Evolutionary conservation across 2,329 filamentous ascomycete genomes (phyloP).

Genomic region (Thielaviopsis euricoi): DNA sequence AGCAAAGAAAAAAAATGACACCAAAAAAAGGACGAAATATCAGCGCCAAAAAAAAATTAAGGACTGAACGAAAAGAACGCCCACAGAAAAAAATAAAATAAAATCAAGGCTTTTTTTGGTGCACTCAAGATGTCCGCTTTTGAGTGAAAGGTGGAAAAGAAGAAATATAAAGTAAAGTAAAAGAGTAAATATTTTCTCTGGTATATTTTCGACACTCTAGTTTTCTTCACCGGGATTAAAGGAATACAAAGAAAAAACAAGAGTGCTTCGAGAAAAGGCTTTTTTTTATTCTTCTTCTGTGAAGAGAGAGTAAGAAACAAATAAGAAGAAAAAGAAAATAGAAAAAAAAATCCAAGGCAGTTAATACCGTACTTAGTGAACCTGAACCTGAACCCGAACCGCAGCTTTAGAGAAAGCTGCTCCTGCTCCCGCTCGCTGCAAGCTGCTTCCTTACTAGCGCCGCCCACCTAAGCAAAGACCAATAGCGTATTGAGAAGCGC

Average conservation of each 20-base stretch:
- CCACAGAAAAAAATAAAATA: background rate
- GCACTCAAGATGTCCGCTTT: too few relatives aligned
- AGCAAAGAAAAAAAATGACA: constrained; percentile 21
- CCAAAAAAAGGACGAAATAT: constrained; percentile 14
- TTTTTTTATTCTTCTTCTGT: too few relatives aligned
- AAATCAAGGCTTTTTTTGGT: background rate
- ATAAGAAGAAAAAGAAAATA: background rate
- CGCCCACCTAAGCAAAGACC: background rate
- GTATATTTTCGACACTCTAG: too few relatives aligned
- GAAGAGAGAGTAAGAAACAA: too few relatives aligned
- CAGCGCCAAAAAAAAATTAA: background rate
- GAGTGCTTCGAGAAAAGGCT: background rate
- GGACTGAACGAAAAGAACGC: background rate
- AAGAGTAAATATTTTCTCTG: too few relatives aligned
- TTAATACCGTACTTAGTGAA: too few relatives aligned
- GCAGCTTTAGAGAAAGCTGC: background rate
- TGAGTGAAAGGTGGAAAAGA: too few relatives aligned
- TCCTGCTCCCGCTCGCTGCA: too few relatives aligned
- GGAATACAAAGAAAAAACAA: background rate
- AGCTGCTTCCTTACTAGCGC: background rate
- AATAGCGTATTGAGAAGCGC: background rate
- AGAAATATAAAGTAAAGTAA: too few relatives aligned
- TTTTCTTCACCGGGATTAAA: background rate
- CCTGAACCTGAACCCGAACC: too few relatives aligned
- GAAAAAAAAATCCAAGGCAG: background rate